Evolutionary conservation across 371 early-diverging fungal species (phyloP).

Genomic region (Vavraia culicis): DNA sequence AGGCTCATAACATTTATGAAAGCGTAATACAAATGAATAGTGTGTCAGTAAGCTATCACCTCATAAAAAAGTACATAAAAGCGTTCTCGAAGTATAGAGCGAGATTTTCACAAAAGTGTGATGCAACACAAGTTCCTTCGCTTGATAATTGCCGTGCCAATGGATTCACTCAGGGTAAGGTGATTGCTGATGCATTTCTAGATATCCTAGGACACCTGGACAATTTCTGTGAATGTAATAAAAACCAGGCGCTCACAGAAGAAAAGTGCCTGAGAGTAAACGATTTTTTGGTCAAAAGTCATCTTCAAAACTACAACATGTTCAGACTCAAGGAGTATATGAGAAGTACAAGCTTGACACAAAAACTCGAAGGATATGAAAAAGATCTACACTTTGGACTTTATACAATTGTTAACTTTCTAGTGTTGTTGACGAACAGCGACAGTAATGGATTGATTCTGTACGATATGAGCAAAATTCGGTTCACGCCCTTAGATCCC

Average conservation of each 20-base stretch:
- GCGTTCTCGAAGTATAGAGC: neutral
- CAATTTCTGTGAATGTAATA: constrained; percentile 2
- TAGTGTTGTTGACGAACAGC: constrained; percentile 27
- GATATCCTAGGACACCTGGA: too few relatives aligned
- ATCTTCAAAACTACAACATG: constrained; percentile 32
- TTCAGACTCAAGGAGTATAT: constrained; percentile 36
- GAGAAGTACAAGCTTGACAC: neutral
- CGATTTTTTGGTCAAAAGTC: constrained; percentile 30
- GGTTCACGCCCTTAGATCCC: constrained; percentile 57
- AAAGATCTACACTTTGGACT: constrained; percentile 2
- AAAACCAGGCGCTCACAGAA: constrained; percentile 3
- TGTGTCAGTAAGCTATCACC: constrained; percentile 4
- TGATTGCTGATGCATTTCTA: too few relatives aligned
- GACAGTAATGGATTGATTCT: constrained; percentile 27
- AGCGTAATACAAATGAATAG: constrained; percentile 38
- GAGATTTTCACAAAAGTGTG: too few relatives aligned
- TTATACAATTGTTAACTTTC: constrained; percentile 28
- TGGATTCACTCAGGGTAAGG: too few relatives aligned
- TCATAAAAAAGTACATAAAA: constrained; percentile 2
- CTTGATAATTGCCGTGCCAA: too few relatives aligned
- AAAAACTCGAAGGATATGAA: constrained; percentile 20
- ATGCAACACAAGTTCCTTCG: too few relatives aligned
- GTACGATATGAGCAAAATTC: constrained; percentile 12
- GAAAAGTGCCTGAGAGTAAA: constrained; percentile 20
- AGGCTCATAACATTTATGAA: constrained; percentile 43